Evolutionary conservation across 2,329 filamentous ascomycete genomes (phyloP).

Genomic region (Teratosphaeria viscida): DNA sequence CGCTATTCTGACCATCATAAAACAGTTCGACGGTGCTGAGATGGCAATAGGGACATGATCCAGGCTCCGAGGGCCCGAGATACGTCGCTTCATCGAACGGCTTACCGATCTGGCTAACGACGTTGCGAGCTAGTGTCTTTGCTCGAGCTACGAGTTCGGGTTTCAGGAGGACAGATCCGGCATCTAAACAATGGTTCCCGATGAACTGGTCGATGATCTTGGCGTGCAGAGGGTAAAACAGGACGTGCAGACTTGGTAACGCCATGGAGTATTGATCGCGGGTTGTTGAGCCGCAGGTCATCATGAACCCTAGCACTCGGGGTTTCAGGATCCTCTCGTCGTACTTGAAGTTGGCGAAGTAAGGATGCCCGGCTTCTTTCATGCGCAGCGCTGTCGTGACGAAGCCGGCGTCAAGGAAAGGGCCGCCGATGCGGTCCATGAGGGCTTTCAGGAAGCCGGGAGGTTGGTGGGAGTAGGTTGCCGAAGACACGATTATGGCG

Average conservation of each 20-base stretch:
- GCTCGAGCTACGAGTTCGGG: neutral
- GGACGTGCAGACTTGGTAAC: constrained; percentile 5
- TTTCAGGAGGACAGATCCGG: neutral
- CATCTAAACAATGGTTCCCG: neutral
- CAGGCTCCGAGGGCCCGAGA: constrained; percentile 1
- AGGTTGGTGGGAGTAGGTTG: constrained; percentile 8
- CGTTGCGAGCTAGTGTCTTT: neutral
- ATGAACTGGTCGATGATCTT: constrained; percentile 6
- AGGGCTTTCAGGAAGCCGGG: constrained; percentile 6
- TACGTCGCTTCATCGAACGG: constrained; percentile 4
- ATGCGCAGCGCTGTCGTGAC: neutral
- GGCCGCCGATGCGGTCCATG: constrained; percentile 5
- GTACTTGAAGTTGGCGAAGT: neutral
- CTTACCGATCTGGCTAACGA: constrained; percentile 6
- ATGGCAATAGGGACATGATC: constrained; percentile 7
- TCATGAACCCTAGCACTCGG: constrained; percentile 4
- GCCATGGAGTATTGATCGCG: constrained; percentile 5
- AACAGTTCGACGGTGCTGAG: constrained; percentile 3
- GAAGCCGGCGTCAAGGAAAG: constrained; percentile 3
- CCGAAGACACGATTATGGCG: constrained; percentile 6
- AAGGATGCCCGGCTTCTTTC: constrained; percentile 1
- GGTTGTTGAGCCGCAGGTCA: constrained; percentile 4
- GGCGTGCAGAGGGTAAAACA: constrained; percentile 6
- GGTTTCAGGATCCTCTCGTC: constrained; percentile 3
- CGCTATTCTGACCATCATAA: constrained; percentile 1